Evolutionary conservation across 169 alveolate genomes (phyloP), one percentile per base, ranked within the genome.

Genomic region (Sarcocystis neurona): DNA sequence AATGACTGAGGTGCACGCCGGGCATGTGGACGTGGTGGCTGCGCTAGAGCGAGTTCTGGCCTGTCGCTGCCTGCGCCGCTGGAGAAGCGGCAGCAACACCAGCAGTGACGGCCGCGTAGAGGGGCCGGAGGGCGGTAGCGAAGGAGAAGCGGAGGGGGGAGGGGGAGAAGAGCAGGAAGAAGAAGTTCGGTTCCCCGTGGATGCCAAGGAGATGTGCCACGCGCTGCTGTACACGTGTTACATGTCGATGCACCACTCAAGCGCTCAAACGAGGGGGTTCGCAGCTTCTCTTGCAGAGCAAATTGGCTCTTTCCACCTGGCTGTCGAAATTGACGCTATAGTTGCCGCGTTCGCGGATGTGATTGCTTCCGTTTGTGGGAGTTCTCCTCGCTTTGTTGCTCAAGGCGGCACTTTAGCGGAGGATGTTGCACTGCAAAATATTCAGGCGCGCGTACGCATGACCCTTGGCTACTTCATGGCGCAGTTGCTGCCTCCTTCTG

Each of bases 361-460:
- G 4, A 90, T 94, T 53, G 20, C 63, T 12, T 34, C 89, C 20
- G 68, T 92, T 4, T 87, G 93, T 0, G 87, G 93, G 23, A 68
- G 58, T 23, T 48, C 18, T 8, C 97, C 95, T n/a, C 27, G 92
- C 41, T 95, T 92, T 89, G 87, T 77, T 32, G 82, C 66, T 0
- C 53, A 94, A 12, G 97, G 97, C 27, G 97, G 97, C 10, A 66
- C 94, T 0, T 37, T 46, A 23, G 44, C 68, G 23, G 97, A 96
- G 90, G 98, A 96, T 79, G 43, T 96, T 27, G 98, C 97, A 30
- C 89, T 96, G 8, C 96, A 95, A 89, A 94, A 95, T 56, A 87
- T 94, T 41, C 96, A 95, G 85, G 95, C 96, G 27, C 78, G 96
- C 37, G 87, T 85, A 27, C 88, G 97, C 32, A 93, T 95, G 96